These are phyloP conservation scores for Mycena olivaceomarginata DNA, from an alignment of 768 basidiomycete genomes.

Conservation along the genomic window DNA sequence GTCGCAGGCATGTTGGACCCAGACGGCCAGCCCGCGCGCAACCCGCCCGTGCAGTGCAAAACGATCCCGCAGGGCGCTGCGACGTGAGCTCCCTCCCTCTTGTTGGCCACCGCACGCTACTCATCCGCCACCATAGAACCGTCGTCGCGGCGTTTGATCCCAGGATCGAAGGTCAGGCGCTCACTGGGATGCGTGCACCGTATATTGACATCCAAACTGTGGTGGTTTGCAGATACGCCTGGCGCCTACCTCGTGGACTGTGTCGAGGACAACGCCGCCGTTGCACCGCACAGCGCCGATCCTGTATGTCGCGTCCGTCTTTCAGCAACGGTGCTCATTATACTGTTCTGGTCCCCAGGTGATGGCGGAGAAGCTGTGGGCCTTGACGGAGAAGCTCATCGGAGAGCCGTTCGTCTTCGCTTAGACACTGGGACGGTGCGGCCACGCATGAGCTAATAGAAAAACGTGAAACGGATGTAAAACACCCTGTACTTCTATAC, in stretches of 20 bases:
- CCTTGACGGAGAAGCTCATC: constrained; percentile 17
- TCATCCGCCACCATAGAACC: constrained; percentile 11
- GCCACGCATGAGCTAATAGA: not conserved
- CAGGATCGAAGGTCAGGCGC: constrained; percentile 16
- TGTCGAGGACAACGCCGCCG: constrained; percentile 4
- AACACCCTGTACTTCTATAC: too few relatives aligned
- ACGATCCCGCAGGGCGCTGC: constrained; percentile 35
- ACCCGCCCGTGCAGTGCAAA: not conserved
- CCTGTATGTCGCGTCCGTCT: not conserved
- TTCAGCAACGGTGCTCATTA: too few relatives aligned
- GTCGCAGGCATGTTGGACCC: constrained; percentile 13
- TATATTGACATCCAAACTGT: not conserved
- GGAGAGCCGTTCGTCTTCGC: not conserved
- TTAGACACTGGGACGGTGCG: not conserved
- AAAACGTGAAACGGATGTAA: too few relatives aligned
- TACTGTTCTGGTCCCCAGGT: not conserved
- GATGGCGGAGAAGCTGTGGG: constrained; percentile 15
- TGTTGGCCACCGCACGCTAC: not conserved
- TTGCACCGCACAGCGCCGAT: constrained; percentile 28
- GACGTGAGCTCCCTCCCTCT: constrained; percentile 12
- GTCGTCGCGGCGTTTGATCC: constrained; percentile 37
- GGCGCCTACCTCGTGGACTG: constrained; percentile 28
- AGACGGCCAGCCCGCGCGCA: constrained; percentile 1
- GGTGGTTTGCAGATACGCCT: constrained; percentile 3
- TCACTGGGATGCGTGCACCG: not conserved